A percentile compares a stretch with the other conserved stretches of the same genome.
phyloP scores from a whole-genome alignment of 164 flowering plant genomes.

The Kalanchoe fedtschenkoi region DNA sequence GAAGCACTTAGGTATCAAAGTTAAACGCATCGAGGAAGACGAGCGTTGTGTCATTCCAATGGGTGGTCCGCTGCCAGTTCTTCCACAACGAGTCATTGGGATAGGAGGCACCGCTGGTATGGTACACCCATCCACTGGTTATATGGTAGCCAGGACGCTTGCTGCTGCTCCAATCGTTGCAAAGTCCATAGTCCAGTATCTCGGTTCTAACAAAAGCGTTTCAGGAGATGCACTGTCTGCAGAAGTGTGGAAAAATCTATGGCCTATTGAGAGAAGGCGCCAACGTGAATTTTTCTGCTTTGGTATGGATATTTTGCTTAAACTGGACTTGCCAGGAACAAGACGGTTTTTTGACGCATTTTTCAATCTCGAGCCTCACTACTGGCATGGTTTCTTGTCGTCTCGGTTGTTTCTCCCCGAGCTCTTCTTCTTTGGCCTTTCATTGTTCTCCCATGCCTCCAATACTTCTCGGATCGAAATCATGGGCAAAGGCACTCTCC shows the following conservation, averaged over 20 bases:
- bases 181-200: constrained; percentile 49
- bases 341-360: constrained; percentile 86
- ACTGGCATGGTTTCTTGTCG: constrained; percentile 95
- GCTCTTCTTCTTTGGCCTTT: constrained; percentile 66
- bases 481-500: constrained; percentile 83
- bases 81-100: constrained; percentile 83
- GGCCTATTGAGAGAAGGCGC: constrained; percentile 81
- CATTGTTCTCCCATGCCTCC: constrained; percentile 77
- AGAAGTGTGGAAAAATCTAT: constrained; percentile 71
- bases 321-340: constrained; percentile 72
- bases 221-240: constrained; percentile 51
- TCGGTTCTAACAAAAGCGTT: constrained; percentile 32
- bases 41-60: constrained; percentile 84
- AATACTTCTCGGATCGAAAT: constrained; percentile 80
- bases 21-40: constrained; percentile 80
- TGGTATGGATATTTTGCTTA: constrained; percentile 87
- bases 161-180: constrained; percentile 89
- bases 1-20: constrained; percentile 75
- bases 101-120: constrained; percentile 95
- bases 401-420: constrained; percentile 80
- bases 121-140: constrained; percentile 98
- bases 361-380: constrained; percentile 75
- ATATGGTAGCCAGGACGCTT: constrained; percentile 90
- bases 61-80: constrained; percentile 94
- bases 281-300: constrained; percentile 93